A percentile compares a stretch with the other conserved stretches of the same genome.
These are phyloP conservation scores for Populus hybrid DNA, from an alignment of 441 rosid species.

Conservation along the genomic window DNA sequence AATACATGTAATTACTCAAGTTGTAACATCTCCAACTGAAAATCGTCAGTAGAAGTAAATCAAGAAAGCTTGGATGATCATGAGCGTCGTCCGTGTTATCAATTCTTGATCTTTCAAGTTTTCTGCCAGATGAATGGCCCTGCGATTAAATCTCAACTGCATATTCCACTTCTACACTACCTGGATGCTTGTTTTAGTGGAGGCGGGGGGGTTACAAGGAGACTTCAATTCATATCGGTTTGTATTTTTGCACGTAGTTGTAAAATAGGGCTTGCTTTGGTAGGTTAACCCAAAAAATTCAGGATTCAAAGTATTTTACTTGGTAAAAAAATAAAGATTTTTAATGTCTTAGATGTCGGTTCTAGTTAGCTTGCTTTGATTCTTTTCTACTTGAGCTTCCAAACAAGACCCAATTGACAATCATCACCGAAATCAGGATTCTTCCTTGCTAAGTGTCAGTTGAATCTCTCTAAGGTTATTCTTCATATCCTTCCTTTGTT, in stretches of 20 bases:
- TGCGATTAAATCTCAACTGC: neutral
- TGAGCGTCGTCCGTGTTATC: neutral
- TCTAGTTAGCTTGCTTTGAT: too few species aligned
- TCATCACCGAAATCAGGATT: neutral
- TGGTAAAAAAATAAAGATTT: neutral
- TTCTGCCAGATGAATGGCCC: neutral
- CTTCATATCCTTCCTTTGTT: neutral
- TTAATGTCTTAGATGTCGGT: neutral
- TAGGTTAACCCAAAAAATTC: too few species aligned
- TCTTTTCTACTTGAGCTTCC: neutral
- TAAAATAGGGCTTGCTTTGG: too few species aligned
- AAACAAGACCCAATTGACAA: neutral
- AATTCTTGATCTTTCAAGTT: neutral
- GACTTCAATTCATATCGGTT: too few species aligned
- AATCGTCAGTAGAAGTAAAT: neutral
- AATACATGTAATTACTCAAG: neutral
- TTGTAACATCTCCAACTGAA: neutral
- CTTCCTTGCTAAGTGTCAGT: neutral
- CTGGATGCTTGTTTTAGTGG: too few species aligned
- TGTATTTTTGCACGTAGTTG: too few species aligned
- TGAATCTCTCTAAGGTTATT: too few species aligned
- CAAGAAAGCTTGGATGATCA: neutral
- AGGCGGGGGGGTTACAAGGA: too few species aligned
- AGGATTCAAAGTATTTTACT: too few species aligned
- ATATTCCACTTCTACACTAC: neutral